Base-by-base conservation (phyloP, 345 rosid genomes). In the Cardamine chenopodiifolia region DNA sequence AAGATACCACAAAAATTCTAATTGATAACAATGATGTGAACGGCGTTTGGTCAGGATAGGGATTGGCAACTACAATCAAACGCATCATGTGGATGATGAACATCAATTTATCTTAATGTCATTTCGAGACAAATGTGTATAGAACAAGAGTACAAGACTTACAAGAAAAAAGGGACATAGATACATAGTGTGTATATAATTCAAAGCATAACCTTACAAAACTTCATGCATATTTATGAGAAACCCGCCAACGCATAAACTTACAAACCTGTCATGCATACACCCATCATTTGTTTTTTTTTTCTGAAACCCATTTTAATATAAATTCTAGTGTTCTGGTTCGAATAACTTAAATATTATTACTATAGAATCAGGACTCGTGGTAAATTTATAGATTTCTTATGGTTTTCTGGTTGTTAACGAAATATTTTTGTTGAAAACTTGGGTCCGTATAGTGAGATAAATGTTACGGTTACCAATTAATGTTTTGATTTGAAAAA, bases 221-320 rank as follows among this genome's bases (percentile, higher is more conserved):
- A 45, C n/a, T 42, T 56, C 59, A 66, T 74, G 40, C 60, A 66
- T 48, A 28, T 25, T 6, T 13, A 17, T 34, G 50, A 47, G 66
- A 57, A 35, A 57, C 32, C 28, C 13, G 59, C 66, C 78, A 74
- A 74, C 25, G 20, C 78, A 74, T 57, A 48, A 66, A 45, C 66
- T 47, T 66, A 74, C 78, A 74, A 74, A 66, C 17, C 31, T 66
- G 66, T 74, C 78, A 47, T 23, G 78, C 8, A 47, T 25, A 40
- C 19, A 74, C 78, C 72, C 78, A 66, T 74, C 78, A 26, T 37
- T 8, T 65, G 49, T 73, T 13, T 62, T 8, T 20, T 3, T 50
- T 26, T 57, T 20, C 6, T 56, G 4, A 49, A 35, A 61, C 5
- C 68, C 61, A 71, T 23, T 62, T 37, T 35, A 5, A 18, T 26